Conservation (phyloP, 2,329 filamentous ascomycete species). For the Pyrenophora tritici-repentis region DNA sequence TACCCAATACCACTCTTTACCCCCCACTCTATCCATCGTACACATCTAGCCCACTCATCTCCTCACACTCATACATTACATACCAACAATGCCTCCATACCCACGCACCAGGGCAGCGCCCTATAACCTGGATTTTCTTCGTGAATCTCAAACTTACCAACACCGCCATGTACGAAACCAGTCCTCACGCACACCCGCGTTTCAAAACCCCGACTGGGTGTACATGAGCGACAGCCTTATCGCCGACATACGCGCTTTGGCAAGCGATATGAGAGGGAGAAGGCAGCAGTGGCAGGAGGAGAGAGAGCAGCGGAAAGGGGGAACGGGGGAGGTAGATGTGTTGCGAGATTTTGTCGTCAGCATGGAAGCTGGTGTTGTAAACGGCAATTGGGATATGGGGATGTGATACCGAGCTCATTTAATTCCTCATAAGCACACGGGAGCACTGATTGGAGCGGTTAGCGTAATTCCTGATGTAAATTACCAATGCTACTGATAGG, state of each 20-base stretch:
- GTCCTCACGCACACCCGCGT: not conserved
- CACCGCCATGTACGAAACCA: not conserved
- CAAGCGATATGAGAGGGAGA: constrained; percentile 9
- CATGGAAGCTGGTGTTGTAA: not conserved
- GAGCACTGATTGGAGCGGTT: no score
- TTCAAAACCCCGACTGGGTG: constrained; percentile 1
- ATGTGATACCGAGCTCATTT: no score
- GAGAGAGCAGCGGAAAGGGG: not conserved
- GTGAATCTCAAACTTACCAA: not conserved
- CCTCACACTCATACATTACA: not conserved
- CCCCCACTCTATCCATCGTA: not conserved
- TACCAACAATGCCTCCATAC: not conserved
- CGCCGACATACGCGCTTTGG: constrained; percentile 7
- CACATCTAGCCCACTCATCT: not conserved
- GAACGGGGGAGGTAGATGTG: not conserved
- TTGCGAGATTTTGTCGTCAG: not conserved
- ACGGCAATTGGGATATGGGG: not conserved
- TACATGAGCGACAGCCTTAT: constrained; percentile 6
- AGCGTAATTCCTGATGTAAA: no score
- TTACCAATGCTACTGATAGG: no score
- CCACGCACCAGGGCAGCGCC: not conserved
- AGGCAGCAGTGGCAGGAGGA: constrained; percentile 10
- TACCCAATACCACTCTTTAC: not conserved
- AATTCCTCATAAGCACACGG: no score
- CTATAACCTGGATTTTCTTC: not conserved